phyloP scores from a whole-genome alignment of 352 stramenopile genomes.

The Globisporangium paroecandrum region DNA sequence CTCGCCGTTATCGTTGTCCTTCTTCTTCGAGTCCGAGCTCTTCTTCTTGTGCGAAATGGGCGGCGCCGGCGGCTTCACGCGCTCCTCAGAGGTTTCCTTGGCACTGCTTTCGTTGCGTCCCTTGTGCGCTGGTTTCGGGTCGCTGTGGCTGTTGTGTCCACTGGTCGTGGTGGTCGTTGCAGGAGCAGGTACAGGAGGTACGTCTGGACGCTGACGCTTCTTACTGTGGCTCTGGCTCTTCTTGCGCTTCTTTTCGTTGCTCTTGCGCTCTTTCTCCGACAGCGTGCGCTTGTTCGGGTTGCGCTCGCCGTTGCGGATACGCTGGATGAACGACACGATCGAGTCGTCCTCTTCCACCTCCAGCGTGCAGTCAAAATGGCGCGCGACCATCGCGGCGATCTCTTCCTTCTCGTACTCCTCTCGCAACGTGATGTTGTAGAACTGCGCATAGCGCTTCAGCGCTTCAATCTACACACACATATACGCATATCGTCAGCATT shows the following conservation, averaged over 20 bases:
- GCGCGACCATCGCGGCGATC: slow-evolving; percentile 69
- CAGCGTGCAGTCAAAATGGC: slow-evolving; percentile 76
- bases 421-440: slow-evolving; percentile 71
- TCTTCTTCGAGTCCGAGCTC: slow-evolving; percentile 45
- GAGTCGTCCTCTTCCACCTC: slow-evolving; percentile 86
- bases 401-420: slow-evolving; percentile 65
- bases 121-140: not conserved
- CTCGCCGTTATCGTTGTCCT: slow-evolving; percentile 61
- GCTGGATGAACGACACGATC: slow-evolving; percentile 82
- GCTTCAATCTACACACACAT: slow-evolving; percentile 47
- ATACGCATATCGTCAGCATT: no score
- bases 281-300: slow-evolving; percentile 45
- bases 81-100: slow-evolving; percentile 21
- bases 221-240: slow-evolving; percentile 54
- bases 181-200: not conserved
- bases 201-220: slow-evolving; percentile 30
- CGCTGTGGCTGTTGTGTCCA: not conserved
- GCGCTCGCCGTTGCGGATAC: slow-evolving; percentile 78
- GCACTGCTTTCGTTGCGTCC: slow-evolving; percentile 1
- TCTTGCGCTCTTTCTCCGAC: slow-evolving; percentile 64
- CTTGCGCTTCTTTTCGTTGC: slow-evolving; percentile 61
- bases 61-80: slow-evolving; percentile 23
- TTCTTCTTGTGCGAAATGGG: slow-evolving; percentile 32
- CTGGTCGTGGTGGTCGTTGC: not conserved
- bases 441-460: slow-evolving; percentile 74